Evolutionary conservation across 2,329 filamentous ascomycete species (phyloP).

Genomic region (Aspergillus oerlinghausenensis): DNA sequence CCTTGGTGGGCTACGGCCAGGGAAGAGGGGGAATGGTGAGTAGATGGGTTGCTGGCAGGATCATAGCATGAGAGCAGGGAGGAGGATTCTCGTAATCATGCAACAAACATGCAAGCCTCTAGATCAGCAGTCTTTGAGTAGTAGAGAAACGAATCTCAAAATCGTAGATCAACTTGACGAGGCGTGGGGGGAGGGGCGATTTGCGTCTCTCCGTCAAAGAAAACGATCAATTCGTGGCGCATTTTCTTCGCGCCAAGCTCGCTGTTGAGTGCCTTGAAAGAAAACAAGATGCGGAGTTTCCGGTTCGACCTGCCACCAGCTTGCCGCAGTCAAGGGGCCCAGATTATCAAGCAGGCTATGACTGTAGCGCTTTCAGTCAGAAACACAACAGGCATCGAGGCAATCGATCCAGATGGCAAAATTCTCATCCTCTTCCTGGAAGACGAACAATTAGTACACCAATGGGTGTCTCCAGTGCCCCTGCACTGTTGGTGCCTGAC

Average conservation of each 20-base stretch:
- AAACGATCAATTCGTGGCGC: conserved; percentile 7
- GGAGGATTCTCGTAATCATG: neutral
- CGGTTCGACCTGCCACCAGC: conserved; percentile 3
- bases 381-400: neutral
- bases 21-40: neutral
- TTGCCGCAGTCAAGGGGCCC: neutral
- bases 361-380: neutral
- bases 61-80: neutral
- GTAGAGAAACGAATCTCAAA: neutral
- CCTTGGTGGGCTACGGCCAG: neutral
- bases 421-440: neutral
- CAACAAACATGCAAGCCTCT: neutral
- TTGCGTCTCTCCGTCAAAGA: conserved; percentile 3
- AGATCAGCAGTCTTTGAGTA: neutral
- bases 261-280: conserved; percentile 7
- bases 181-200: conserved; percentile 3
- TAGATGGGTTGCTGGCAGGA: neutral
- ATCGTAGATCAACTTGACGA: neutral
- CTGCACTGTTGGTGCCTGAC: conserved; percentile 6
- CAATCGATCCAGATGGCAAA: neutral
- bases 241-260: conserved; percentile 8
- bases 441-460: conserved; percentile 1
- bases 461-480: conserved; percentile 2
- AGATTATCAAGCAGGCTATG: neutral
- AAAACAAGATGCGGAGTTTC: conserved; percentile 7